Evolutionary conservation across 192 early-diverging fungal species (phyloP).

Genomic region (Rhizophagus clarus): DNA sequence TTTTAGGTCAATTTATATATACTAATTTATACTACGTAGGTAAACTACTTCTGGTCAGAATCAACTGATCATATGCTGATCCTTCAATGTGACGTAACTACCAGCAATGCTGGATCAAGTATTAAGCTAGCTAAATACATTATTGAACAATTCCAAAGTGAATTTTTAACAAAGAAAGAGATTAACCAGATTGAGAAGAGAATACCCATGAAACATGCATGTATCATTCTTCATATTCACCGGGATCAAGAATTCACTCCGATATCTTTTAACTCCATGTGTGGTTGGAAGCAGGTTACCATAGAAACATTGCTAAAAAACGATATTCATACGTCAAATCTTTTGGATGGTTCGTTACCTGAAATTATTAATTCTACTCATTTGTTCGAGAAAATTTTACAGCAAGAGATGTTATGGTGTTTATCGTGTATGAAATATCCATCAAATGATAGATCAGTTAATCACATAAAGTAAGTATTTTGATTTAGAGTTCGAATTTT

Average conservation of each 20-base stretch:
- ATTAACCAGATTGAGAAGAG: too few relatives aligned
- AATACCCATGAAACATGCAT: constrained; percentile 17
- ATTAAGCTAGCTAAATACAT: constrained; percentile 32
- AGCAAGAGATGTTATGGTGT: constrained; percentile 31
- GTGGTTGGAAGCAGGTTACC: constrained; percentile 30
- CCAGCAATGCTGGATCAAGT: constrained; percentile 12
- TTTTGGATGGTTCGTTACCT: constrained; percentile 8
- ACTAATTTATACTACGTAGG: too few relatives aligned
- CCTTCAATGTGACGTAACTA: constrained; percentile 25
- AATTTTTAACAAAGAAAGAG: not conserved
- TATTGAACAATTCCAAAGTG: too few relatives aligned
- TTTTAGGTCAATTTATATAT: too few relatives aligned
- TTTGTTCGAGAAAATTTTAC: constrained; percentile 30
- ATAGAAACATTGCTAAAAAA: constrained; percentile 23
- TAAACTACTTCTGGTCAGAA: constrained; percentile 32
- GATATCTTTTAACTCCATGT: constrained; percentile 24
- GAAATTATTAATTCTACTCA: constrained; percentile 15
- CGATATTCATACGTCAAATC: not conserved
- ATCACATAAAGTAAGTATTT: constrained; percentile 29
- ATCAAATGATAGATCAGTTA: not conserved
- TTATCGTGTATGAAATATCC: constrained; percentile 31
- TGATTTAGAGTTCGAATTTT: too few relatives aligned
- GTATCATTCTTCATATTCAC: too few relatives aligned
- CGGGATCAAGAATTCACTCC: too few relatives aligned
- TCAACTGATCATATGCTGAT: constrained; percentile 19